phyloP scores from a whole-genome alignment of 495 filamentous ascomycete species.

The Xylaria nigripes region DNA sequence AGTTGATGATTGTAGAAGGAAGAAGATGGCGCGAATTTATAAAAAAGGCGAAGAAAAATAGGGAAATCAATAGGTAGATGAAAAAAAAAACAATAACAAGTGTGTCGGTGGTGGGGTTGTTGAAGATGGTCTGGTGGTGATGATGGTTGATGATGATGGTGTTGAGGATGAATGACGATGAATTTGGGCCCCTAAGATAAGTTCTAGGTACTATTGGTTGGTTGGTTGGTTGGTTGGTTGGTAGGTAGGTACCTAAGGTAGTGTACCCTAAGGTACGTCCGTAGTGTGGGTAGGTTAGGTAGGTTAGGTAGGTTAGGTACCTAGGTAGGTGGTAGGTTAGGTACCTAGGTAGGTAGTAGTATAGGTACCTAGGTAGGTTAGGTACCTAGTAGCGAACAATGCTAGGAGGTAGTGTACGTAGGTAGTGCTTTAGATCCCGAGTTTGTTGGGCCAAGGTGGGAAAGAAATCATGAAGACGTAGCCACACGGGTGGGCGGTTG shows the following conservation, averaged over 20 bases:
- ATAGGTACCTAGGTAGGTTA: too few relatives aligned
- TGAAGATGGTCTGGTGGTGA: background rate
- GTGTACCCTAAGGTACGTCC: background rate
- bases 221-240: too few relatives aligned
- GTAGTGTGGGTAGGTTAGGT: background rate
- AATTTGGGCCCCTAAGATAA: background rate
- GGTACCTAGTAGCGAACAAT: too few relatives aligned
- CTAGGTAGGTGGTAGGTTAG: too few relatives aligned
- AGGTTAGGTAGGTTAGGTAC: too few relatives aligned
- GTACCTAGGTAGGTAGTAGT: background rate
- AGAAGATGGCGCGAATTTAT: background rate
- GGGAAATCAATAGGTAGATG: background rate
- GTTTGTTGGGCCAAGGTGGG: conserved; percentile 2
- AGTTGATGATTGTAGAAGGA: background rate
- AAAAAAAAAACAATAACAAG: background rate
- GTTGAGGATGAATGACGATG: background rate
- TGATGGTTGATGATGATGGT: background rate
- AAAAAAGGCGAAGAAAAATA: background rate
- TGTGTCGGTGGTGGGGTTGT: background rate
- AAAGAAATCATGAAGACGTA: conserved; percentile 12
- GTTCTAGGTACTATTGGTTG: too few relatives aligned
- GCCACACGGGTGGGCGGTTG: background rate
- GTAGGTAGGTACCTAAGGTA: too few relatives aligned
- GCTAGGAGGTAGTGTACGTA: background rate
- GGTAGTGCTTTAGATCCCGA: background rate